Percentiles rank a stretch among this genome's conserved stretches.
phyloP scores from a whole-genome alignment of 495 filamentous ascomycete species.

The Neurospora africana region DNA sequence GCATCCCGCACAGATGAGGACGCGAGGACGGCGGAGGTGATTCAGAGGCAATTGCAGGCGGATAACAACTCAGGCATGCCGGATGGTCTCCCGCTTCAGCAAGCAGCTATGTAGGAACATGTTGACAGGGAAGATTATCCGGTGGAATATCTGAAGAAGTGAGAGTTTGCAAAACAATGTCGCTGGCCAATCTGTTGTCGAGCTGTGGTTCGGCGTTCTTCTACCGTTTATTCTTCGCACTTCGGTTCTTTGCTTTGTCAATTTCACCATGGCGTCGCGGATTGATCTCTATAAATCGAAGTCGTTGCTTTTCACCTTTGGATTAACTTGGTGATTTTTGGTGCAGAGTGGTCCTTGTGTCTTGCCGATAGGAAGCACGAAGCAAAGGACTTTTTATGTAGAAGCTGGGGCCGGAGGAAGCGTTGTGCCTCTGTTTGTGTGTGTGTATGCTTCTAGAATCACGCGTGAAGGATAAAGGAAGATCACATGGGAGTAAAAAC shows the following conservation, averaged over 20 bases:
- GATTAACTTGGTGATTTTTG: neutral
- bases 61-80: conserved; percentile 11
- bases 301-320: neutral
- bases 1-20: conserved; percentile 17
- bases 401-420: neutral
- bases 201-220: neutral
- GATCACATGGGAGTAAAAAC: no score
- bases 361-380: neutral
- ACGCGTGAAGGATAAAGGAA: neutral
- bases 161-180: neutral
- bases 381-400: neutral
- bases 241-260: neutral
- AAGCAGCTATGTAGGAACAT: conserved; percentile 11
- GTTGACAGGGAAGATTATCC: neutral
- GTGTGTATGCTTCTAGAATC: neutral
- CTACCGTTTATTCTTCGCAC: neutral
- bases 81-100: conserved; percentile 9
- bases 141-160: neutral
- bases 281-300: neutral
- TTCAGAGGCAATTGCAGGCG: conserved; percentile 27
- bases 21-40: conserved; percentile 27
- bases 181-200: neutral
- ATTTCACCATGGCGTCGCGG: neutral
- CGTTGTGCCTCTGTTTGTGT: neutral
- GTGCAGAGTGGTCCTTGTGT: neutral